These are phyloP conservation scores for Eimeria falciformis DNA, from an alignment of 169 alveolate species.

Conservation along the genomic window DNA sequence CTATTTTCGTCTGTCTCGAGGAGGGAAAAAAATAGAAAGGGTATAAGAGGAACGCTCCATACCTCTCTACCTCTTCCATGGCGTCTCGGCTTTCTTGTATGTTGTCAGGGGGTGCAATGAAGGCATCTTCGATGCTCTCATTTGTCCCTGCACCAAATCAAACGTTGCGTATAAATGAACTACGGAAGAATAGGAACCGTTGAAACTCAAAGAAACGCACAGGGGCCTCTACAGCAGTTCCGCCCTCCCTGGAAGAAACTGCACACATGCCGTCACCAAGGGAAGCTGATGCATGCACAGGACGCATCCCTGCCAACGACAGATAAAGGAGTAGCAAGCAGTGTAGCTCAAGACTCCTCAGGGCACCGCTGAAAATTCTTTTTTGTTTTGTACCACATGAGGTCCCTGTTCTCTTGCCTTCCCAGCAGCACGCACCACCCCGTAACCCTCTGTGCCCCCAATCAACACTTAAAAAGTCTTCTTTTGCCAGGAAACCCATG, in stretches of 20 bases:
- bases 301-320: neutral
- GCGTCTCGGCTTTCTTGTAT: conserved; percentile 58
- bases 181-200: neutral
- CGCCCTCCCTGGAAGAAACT: neutral
- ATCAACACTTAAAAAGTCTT: neutral
- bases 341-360: neutral
- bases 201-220: neutral
- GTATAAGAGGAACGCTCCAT: neutral
- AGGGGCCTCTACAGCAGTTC: neutral
- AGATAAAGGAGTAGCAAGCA: neutral
- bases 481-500: no score
- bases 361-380: neutral
- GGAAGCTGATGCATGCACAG: neutral
- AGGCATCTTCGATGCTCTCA: conserved; percentile 55
- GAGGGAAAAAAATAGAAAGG: neutral
- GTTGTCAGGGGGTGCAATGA: conserved; percentile 62
- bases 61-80: conserved; percentile 52
- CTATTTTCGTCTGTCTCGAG: no score
- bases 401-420: neutral
- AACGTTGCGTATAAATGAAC: no score
- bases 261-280: neutral
- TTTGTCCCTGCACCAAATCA: conserved; percentile 38
- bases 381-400: neutral
- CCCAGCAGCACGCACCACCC: neutral
- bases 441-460: neutral